phyloP scores from a whole-genome alignment of 2,329 filamentous ascomycete species.

The Eutypella sp. region DNA sequence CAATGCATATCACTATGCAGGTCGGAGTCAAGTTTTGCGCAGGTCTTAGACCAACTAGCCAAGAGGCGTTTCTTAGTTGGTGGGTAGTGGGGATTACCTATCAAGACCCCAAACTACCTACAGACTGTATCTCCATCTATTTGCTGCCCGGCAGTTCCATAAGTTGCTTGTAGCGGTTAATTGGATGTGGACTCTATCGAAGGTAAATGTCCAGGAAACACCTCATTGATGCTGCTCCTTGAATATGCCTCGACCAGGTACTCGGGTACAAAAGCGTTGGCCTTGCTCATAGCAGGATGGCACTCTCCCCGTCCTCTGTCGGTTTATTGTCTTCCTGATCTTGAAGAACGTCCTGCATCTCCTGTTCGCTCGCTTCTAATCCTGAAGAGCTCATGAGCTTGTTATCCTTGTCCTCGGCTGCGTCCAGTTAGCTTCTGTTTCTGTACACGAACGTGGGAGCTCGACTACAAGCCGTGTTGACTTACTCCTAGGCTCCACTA shows the following conservation, averaged over 20 bases:
- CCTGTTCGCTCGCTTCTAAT: constrained; percentile 58
- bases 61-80: too few relatives aligned
- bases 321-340: constrained; percentile 35
- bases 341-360: constrained; percentile 50
- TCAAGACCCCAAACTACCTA: too few relatives aligned
- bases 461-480: too few relatives aligned
- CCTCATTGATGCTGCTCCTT: background rate
- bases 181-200: too few relatives aligned
- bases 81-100: too few relatives aligned
- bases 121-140: too few relatives aligned
- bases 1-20: too few relatives aligned
- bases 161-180: too few relatives aligned
- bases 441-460: constrained; percentile 3
- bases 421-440: constrained; percentile 19
- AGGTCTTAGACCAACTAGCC: too few relatives aligned
- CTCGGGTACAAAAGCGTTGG: background rate
- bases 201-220: background rate
- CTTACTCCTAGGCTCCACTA: constrained; percentile 74
- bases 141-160: too few relatives aligned
- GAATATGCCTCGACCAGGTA: background rate
- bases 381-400: constrained; percentile 65
- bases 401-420: constrained; percentile 63
- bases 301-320: constrained; percentile 5
- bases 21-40: too few relatives aligned
- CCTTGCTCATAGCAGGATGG: constrained; percentile 7